Evolutionary conservation across 2,329 filamentous ascomycete species (phyloP).

Genomic region (Canariomyces notabilis): DNA sequence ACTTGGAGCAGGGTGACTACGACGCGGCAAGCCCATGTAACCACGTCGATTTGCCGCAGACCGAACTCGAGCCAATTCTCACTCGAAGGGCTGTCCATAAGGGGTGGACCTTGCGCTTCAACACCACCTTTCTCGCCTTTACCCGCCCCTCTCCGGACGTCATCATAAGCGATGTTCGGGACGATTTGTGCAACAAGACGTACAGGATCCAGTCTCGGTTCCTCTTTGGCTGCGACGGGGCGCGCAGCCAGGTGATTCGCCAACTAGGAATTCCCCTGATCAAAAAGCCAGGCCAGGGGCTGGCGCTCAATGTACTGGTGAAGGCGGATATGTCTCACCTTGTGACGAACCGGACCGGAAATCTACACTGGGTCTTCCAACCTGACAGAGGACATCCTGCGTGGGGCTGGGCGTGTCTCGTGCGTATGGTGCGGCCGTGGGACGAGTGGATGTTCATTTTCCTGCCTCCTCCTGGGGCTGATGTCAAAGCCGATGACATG

Average conservation of each 20-base stretch:
- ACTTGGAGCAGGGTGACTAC: conserved; percentile 34
- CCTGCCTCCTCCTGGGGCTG: conserved; percentile 37
- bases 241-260: conserved; percentile 33
- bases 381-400: conserved; percentile 49
- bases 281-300: conserved; percentile 28
- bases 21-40: conserved; percentile 39
- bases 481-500: conserved; percentile 30
- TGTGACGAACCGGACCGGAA: conserved; percentile 44
- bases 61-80: conserved; percentile 41
- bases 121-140: conserved; percentile 35
- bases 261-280: conserved; percentile 32
- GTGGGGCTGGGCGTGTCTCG: conserved; percentile 46
- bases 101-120: conserved; percentile 40
- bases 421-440: conserved; percentile 60
- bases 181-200: conserved; percentile 14
- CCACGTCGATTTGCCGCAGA: conserved; percentile 42
- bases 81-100: conserved; percentile 34
- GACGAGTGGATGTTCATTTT: conserved; percentile 56
- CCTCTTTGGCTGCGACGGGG: conserved; percentile 53
- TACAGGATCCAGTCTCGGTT: conserved; percentile 46
- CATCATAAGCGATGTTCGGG: conserved; percentile 23
- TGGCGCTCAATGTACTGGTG: conserved; percentile 36
- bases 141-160: conserved; percentile 24
- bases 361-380: conserved; percentile 54
- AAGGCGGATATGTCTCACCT: conserved; percentile 43